Evolutionary conservation across 306 rosid genomes (phyloP).

Genomic region (Dryas drummondii): DNA sequence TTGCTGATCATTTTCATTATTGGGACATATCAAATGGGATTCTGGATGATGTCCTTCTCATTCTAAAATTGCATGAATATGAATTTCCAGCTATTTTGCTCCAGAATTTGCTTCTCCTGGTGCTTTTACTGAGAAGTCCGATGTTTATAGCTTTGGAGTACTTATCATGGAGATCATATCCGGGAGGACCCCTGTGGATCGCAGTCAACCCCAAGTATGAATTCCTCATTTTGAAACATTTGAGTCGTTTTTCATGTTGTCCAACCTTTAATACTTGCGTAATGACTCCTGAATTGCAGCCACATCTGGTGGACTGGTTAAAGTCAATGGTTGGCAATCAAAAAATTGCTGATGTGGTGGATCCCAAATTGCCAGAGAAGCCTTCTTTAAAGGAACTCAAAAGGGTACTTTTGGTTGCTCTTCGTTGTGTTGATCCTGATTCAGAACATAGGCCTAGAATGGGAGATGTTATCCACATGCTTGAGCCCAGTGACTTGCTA

Average conservation of each 20-base stretch:
- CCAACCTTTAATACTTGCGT: neutral
- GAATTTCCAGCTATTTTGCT: slow-evolving; percentile 35
- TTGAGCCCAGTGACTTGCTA: slow-evolving; percentile 45
- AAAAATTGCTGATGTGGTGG: slow-evolving; percentile 33
- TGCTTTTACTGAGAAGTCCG: slow-evolving; percentile 34
- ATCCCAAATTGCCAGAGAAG: slow-evolving; percentile 44
- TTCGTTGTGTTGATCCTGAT: slow-evolving; percentile 57
- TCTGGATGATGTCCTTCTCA: neutral
- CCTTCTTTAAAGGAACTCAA: slow-evolving; percentile 57
- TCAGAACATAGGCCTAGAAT: slow-evolving; percentile 47
- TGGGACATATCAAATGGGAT: neutral
- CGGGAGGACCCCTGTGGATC: slow-evolving; percentile 46
- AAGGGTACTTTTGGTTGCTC: slow-evolving; percentile 48
- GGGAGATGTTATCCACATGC: slow-evolving; percentile 59
- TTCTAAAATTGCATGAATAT: slow-evolving; percentile 5
- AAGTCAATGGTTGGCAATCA: slow-evolving; percentile 49
- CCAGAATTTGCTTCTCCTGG: slow-evolving; percentile 35
- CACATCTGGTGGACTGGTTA: slow-evolving; percentile 52
- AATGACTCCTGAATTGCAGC: slow-evolving; percentile 34
- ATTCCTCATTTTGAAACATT: neutral
- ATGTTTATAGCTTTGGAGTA: slow-evolving; percentile 63
- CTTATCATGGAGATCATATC: slow-evolving; percentile 67
- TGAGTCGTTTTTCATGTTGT: neutral
- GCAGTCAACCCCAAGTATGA: slow-evolving; percentile 39
- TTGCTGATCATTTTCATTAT: neutral